Evolutionary conservation across 2,329 filamentous ascomycete species (phyloP).

Genomic region (Paecilomyces sp.): DNA sequence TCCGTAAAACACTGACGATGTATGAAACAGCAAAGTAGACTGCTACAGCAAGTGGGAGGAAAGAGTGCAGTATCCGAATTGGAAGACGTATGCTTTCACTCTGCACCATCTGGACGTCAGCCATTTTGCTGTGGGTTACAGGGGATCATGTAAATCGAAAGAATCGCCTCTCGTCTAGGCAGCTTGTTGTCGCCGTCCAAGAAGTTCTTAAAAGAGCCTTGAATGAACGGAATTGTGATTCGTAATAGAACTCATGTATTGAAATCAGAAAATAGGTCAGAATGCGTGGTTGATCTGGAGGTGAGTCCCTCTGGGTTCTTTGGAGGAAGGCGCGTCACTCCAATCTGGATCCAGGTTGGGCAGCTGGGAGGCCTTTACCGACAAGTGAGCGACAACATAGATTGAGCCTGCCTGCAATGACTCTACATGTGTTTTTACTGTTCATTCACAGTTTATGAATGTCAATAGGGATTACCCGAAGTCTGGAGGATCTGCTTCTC

Average conservation of each 20-base stretch:
- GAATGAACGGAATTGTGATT: background rate
- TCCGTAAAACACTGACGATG: conserved; percentile 47
- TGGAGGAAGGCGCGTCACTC: background rate
- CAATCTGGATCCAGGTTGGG: background rate
- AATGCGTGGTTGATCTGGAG: background rate
- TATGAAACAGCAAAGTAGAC: conserved; percentile 50
- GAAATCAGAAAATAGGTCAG: background rate
- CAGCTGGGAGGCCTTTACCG: background rate
- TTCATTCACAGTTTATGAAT: background rate
- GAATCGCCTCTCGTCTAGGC: background rate
- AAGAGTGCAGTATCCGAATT: conserved; percentile 6
- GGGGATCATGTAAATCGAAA: background rate
- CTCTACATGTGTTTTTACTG: background rate
- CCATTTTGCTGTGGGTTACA: background rate
- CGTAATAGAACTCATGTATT: background rate
- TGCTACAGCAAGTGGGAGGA: conserved; percentile 47
- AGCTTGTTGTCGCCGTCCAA: background rate
- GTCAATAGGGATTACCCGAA: background rate
- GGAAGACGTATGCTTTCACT: background rate
- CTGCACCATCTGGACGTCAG: background rate
- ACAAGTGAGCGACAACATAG: background rate
- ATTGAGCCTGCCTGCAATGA: background rate
- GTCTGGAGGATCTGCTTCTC: background rate
- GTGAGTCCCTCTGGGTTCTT: background rate
- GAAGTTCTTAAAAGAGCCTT: background rate